phyloP scores from a whole-genome alignment of 441 rosid species.

The Populus hybrid region DNA sequence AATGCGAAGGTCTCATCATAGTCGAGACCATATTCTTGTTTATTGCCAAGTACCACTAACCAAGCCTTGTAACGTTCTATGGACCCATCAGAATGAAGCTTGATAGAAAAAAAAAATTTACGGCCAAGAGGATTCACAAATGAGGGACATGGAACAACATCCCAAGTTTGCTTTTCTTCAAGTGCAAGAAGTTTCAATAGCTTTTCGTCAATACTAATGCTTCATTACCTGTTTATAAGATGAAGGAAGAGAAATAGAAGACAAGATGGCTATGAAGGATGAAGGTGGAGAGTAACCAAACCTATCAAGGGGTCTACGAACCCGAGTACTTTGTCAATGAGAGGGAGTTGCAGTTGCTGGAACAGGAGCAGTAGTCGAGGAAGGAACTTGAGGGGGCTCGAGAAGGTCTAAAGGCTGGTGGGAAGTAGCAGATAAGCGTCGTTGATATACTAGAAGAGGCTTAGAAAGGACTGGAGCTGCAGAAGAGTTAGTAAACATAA shows the following conservation, averaged over 20 bases:
- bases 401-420: background rate
- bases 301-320: background rate
- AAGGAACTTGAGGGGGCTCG: background rate
- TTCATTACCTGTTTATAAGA: background rate
- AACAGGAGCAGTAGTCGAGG: fast-evolving
- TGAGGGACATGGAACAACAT: background rate
- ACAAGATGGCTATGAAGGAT: background rate
- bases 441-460: background rate
- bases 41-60: background rate
- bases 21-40: background rate
- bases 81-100: too few species aligned
- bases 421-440: background rate
- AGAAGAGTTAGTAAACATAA: background rate
- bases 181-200: background rate
- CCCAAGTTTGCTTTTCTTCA: background rate
- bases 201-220: too few species aligned
- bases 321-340: background rate
- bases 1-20: background rate
- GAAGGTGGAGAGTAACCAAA: background rate
- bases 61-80: background rate
- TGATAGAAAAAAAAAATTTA: too few species aligned
- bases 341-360: background rate
- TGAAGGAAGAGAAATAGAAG: background rate
- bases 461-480: background rate
- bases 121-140: too few species aligned